A percentile compares a stretch with the other conserved stretches of the same genome.
These are phyloP conservation scores for Wickerhamiella lipophila DNA, from an alignment of 805 yeast species.

Conservation along the genomic window DNA sequence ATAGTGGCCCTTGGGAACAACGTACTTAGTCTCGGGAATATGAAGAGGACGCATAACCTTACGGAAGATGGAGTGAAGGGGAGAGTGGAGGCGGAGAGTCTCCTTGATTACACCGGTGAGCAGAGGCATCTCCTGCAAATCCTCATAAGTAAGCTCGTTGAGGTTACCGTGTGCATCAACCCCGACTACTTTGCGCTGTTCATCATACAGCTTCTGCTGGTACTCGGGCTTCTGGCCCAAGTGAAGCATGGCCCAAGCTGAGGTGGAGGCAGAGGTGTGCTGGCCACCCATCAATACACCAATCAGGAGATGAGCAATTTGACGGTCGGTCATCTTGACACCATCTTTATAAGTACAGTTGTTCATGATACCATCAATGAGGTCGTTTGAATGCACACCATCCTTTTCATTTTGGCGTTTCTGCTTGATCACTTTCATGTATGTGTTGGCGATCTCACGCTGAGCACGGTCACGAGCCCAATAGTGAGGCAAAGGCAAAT, in stretches of 20 bases:
- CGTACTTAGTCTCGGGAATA: slow-evolving; percentile 64
- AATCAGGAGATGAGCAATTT: slow-evolving; percentile 83
- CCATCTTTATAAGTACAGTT: slow-evolving; percentile 87
- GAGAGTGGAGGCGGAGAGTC: slow-evolving; percentile 91
- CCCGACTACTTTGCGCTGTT: slow-evolving; percentile 51
- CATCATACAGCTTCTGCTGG: slow-evolving; percentile 68
- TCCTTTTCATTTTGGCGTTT: slow-evolving; percentile 43
- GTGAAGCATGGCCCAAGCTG: slow-evolving; percentile 88
- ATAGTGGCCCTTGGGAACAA: slow-evolving; percentile 80
- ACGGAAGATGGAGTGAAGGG: slow-evolving; percentile 91
- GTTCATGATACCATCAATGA: slow-evolving; percentile 77
- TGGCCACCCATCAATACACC: slow-evolving; percentile 99
- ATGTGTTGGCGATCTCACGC: slow-evolving; percentile 62
- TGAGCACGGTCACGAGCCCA: slow-evolving; percentile 82
- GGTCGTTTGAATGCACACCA: slow-evolving; percentile 73
- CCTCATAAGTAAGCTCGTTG: slow-evolving; percentile 63
- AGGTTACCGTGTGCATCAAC: slow-evolving; percentile 27
- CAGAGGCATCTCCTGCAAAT: slow-evolving; percentile 66
- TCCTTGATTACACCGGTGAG: slow-evolving; percentile 79
- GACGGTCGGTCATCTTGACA: slow-evolving; percentile 82
- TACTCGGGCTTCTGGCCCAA: slow-evolving; percentile 76
- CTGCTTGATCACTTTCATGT: slow-evolving; percentile 59
- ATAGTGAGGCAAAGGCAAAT: slow-evolving; percentile 80
- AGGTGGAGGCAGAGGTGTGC: slow-evolving; percentile 93
- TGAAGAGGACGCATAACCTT: slow-evolving; percentile 67